Base-by-base conservation (phyloP, 805 yeast genomes). In the Candida broadrunensis region DNA sequence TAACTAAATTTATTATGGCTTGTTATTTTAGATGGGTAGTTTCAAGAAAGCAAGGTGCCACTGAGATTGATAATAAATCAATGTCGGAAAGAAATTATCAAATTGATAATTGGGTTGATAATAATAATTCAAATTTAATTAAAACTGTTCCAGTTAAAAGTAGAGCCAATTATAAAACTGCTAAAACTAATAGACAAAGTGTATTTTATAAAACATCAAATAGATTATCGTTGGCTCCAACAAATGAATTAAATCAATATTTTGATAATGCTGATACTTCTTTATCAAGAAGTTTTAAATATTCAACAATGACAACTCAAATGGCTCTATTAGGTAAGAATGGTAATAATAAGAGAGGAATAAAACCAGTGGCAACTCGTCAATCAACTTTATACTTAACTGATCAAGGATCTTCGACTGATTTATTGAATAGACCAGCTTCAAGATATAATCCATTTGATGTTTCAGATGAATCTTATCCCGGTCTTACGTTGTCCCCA, bases 1-100 rank as follows among this genome's bases (percentile, higher is more conserved):
- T 82, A 38, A 72, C 72, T 33, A 90, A 90, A 64, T 93, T 93
- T 53, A 42, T 85, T 12, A 71, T 91, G 60, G 97, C 99, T 0
- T 83, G 91, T 56, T 88, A 89, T 59, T 93, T 84, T 72, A 81
- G 85, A 51, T 91, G 97, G 96, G 63, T 80, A 43, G 65, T 91
- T 15, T 75, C 70, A 36, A 78, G 80, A 33, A 72, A 64, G 26
- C 97, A 89, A 65, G 98, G 98, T 46, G 93, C 93, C 2, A 77
- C 75, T 45, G 67, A 66, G 20, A 67, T 82, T 36, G 77, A 80
- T 44, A 71, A 75, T 46, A 80, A 78, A 53, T 72, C 77, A 32
- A 75, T 84, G 83, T 73, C 70, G 17, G 72, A 75, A 45, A 80
- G 90, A 52, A 78, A 79, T 35, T 75, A 80, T 36, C 77, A 77